A percentile compares a stretch with the other conserved stretches of the same genome.
These are phyloP conservation scores for Curvularia sp. DNA, from an alignment of 2,329 filamentous ascomycete species.

Conservation along the genomic window DNA sequence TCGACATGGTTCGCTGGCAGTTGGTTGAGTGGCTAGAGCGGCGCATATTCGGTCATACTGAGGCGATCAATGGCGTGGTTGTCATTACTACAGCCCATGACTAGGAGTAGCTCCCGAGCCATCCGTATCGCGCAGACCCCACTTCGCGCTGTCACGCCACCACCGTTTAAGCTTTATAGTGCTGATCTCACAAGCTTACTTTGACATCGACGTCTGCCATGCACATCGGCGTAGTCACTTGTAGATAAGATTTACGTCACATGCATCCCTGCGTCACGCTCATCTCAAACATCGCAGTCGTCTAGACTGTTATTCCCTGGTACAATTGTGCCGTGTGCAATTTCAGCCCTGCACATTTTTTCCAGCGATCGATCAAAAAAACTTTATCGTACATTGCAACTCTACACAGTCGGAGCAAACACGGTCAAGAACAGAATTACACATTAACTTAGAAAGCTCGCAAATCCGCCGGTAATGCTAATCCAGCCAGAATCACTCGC, in stretches of 20 bases:
- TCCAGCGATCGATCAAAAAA: not conserved
- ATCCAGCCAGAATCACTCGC: not conserved
- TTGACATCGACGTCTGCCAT: conserved; percentile 12
- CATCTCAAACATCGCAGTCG: not conserved
- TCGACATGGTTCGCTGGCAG: not conserved
- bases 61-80: conserved; percentile 1
- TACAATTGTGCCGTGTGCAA: not conserved
- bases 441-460: not conserved
- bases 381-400: not conserved
- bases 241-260: conserved; percentile 4
- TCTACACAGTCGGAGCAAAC: not conserved
- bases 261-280: not conserved
- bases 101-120: conserved; percentile 13
- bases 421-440: not conserved
- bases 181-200: conserved; percentile 19
- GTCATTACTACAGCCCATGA: too few relatives aligned
- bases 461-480: not conserved
- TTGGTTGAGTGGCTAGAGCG: conserved; percentile 3
- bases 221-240: not conserved
- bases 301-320: not conserved
- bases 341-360: not conserved
- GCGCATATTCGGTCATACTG: conserved; percentile 3
- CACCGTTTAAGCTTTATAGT: conserved; percentile 19
- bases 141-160: not conserved
- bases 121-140: conserved; percentile 8